Evolutionary conservation across 495 filamentous ascomycete species (phyloP).

Genomic region (Aspergillus conjunctus): DNA sequence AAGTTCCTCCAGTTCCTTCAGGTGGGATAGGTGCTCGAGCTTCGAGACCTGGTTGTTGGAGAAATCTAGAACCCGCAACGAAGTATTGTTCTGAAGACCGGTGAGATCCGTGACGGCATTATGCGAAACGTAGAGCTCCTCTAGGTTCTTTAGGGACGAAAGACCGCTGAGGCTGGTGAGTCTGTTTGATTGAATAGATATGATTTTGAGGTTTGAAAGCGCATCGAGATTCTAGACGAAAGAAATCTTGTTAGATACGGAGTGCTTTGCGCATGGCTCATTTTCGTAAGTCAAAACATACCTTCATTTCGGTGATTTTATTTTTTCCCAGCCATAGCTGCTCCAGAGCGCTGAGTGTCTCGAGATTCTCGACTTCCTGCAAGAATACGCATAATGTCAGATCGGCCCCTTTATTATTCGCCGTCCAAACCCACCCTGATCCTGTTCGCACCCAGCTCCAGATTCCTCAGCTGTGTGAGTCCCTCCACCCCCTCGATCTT

Average conservation of each 20-base stretch:
- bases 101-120: constrained; percentile 81
- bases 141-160: constrained; percentile 69
- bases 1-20: constrained; percentile 79
- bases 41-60: constrained; percentile 84
- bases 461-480: constrained; percentile 69
- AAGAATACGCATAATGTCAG: constrained; percentile 8
- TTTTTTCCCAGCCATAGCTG: constrained; percentile 98
- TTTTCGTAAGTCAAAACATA: constrained; percentile 23
- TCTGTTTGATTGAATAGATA: constrained; percentile 97
- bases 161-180: constrained; percentile 80
- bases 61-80: constrained; percentile 81
- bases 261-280: not conserved
- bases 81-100: constrained; percentile 69
- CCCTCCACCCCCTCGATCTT: constrained; percentile 83
- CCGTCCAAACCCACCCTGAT: constrained; percentile 60
- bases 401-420: not conserved
- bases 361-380: constrained; percentile 86
- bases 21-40: constrained; percentile 67
- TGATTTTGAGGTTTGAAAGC: constrained; percentile 78
- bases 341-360: constrained; percentile 71
- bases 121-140: constrained; percentile 98
- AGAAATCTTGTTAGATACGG: not conserved
- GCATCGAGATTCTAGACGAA: constrained; percentile 58
- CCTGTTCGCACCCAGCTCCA: constrained; percentile 90
- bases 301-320: constrained; percentile 86